Conservation (phyloP, 257 asterid species). For the Nicotiana paniculata region DNA sequence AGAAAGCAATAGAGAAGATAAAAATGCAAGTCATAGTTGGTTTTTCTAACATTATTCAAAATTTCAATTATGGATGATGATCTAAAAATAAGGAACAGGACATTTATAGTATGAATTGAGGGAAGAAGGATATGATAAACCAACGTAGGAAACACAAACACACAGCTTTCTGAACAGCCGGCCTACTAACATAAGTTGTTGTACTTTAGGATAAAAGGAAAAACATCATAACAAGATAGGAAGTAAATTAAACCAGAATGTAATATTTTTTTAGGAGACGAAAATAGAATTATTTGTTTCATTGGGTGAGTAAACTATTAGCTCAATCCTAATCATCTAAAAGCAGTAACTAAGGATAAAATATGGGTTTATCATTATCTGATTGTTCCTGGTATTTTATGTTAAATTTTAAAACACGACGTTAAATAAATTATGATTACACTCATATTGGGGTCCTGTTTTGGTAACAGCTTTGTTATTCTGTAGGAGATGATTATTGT, state of each 20-base stretch:
- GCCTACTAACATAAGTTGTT: background rate
- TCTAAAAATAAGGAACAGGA: background rate
- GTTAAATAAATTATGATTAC: too few relatives aligned
- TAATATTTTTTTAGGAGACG: background rate
- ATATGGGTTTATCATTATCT: too few relatives aligned
- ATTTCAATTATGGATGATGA: background rate
- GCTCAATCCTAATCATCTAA: background rate
- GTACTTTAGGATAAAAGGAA: background rate
- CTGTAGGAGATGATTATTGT: too few relatives aligned
- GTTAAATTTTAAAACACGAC: too few relatives aligned
- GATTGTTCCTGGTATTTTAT: background rate
- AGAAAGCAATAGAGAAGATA: slow-evolving; percentile 4
- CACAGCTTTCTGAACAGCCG: background rate
- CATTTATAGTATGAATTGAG: background rate
- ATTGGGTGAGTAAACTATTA: background rate
- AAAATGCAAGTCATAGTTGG: background rate
- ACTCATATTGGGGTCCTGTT: too few relatives aligned
- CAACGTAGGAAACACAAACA: background rate
- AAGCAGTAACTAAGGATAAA: background rate
- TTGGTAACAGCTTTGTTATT: too few relatives aligned
- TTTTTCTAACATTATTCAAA: background rate
- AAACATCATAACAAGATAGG: background rate
- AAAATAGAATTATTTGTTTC: background rate
- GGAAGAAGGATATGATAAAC: background rate
- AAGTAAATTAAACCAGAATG: background rate